Base-by-base conservation (phyloP, 257 asterid genomes). In the Lithospermum erythrorhizon region DNA sequence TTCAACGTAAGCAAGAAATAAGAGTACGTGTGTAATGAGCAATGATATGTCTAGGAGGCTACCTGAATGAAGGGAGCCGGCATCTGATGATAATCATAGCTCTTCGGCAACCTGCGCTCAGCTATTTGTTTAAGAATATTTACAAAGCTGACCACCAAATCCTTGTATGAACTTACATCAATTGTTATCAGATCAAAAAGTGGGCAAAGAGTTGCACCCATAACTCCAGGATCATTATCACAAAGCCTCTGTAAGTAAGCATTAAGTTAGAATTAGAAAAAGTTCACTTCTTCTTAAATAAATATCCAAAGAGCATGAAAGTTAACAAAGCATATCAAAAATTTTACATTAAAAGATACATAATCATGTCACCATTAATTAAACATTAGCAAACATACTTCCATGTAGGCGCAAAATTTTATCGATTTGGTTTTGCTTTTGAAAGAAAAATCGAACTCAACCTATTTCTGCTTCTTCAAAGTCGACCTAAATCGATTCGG, bases 51-150 rank as follows among this genome's bases (percentile, higher is more conserved):
- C 19, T 25, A 21, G 41, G 6, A 23, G 54, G 62, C 51, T 48
- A 73, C 98, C 97, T 93, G 98, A 75, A 93, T 80, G 77, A 93
- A 93, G 22, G 97, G 98, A 67, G 98, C 97, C 58, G 98, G 96
- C 95, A 82, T 84, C 79, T 89, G 97, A 81, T 93, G 98, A 74
- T 89, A 93, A 76, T 93, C 98, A 56, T 86, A 93, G 73, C 84
- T 89, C 79, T 93, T 93, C 30, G 98, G 98, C 59, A 93, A 72
- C 63, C 91, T 81, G 60, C 95, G 90, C 68, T 93, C 98, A 53
- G 96, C 90, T 32, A 93, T 82, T 84, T 93, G 98, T 81, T 93
- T 89, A 53, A 93, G 98, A 81, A 93, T 86, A 83, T 83, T 89
- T 25, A 79, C 98, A 73, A 93, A 84, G 79, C 97, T 93, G 60